Base-by-base conservation (phyloP, 1,139 yeast genomes). In the Komagataea norvegica region DNA sequence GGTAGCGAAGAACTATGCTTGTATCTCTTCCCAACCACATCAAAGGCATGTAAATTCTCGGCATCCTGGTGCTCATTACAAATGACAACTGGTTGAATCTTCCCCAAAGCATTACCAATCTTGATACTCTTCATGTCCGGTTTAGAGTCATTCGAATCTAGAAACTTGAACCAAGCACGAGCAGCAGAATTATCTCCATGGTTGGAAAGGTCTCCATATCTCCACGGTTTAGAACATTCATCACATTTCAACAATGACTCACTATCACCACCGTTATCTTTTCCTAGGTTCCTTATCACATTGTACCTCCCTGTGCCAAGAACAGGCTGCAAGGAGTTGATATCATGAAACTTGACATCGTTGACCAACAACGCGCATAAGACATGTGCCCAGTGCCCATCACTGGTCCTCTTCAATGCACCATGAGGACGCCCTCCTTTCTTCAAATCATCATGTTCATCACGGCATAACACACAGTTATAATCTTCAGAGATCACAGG, bases 301-400 rank as follows among this genome's bases (percentile, higher is more conserved):
- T 36, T 17, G 5, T 31, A 27, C 13, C 32, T 36, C 8, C 39
- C 44, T 8, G 47, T 39, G 8, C 67, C 65, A 15, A 49, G 34
- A 3, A 73, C 59, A 0, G 80, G 80, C 41, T 76, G 78, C 39
- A 75, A 42, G 3, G 56, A 41, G 1, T 49, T 44, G 0, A 66
- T 42, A 42, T 67, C 61, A 0, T 68, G 74, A 52, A 71, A 74
- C 17, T 56, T 57, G 11, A 71, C 56, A 17, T 58, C 62, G 0
- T 67, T 60, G 11, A 60, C 65, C 57, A 79, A 79, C 0, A 85
- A 41, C 0, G 93, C 82, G 60, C 98, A 89, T 5, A 77, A 48
- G 6, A 83, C 65, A 62, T 89, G 97, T 27, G 82, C 79, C 97
- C 97, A 89, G 42, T 69, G 68, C 2, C 86, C 84, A 24, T 72